These are phyloP conservation scores for Pythium insidiosum DNA, from an alignment of 352 stramenopile species.

Conservation along the genomic window DNA sequence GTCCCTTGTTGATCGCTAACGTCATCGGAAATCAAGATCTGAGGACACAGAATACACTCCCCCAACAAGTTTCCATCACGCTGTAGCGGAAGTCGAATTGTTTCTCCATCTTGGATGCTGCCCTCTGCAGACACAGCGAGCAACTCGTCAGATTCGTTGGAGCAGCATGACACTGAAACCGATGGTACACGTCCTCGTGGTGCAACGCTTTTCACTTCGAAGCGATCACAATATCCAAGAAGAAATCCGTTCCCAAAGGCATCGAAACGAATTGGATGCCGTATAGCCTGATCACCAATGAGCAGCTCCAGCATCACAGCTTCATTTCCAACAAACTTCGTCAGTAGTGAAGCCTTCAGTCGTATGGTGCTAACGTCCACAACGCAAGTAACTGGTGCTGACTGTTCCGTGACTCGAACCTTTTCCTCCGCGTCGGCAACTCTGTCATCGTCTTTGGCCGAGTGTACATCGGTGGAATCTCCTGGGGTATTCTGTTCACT, in stretches of 20 bases:
- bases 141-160: conserved; percentile 5
- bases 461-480: too few species aligned
- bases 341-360: conserved; percentile 16
- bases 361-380: conserved; percentile 28
- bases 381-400: background rate
- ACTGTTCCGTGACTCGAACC: too few species aligned
- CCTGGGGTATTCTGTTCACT: too few species aligned
- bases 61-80: background rate
- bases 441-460: too few species aligned
- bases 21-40: background rate
- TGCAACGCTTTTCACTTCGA: conserved; percentile 2
- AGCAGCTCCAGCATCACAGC: conserved; percentile 26
- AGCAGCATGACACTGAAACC: conserved; percentile 6
- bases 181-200: background rate
- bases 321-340: conserved; percentile 24
- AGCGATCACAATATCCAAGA: conserved; percentile 21
- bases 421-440: too few species aligned
- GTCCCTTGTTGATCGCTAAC: background rate
- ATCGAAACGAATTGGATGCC: conserved; percentile 21
- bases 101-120: background rate
- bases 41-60: conserved; percentile 3
- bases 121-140: conserved; percentile 1
- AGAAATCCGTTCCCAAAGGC: conserved; percentile 27
- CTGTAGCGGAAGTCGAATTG: background rate
- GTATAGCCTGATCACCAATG: conserved; percentile 11